Base-by-base conservation (phyloP, 192 early-diverging fungal genomes). In the Podila clonocystis region DNA sequence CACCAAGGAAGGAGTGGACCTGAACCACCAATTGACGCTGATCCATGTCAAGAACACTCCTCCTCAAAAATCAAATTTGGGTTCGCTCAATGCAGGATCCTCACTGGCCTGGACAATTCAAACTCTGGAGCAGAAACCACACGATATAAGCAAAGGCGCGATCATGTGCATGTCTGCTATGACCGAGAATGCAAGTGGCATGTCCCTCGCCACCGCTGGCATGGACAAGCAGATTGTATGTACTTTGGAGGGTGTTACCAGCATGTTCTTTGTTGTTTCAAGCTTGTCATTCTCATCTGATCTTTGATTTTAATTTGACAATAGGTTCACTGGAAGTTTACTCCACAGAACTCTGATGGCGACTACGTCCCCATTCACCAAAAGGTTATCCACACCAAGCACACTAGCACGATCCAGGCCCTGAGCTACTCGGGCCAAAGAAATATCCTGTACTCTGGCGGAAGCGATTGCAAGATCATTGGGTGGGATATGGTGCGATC, bases 191-290 rank as follows among this genome's bases (percentile, higher is more conserved):
- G 20, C 28, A 4, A 59, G 49, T 19, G 71, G 66, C 0, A 52
- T 80, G 33, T 63, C 65, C 20, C 4, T 80, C 17, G 77, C 67
- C 6, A 69, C 77, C 2, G 77, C 70, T 3, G 77, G 58, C 3
- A 8, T 68, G 66, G 77, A 80, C 17, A 80, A 80, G 57, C 70
- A 73, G n/a, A 69, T 80, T 33, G 77, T 80, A 69, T 73, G 71
- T 61, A 9, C 49, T 9, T 9, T 36, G 34, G 4, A 28, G 45
- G 5, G 17, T 24, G 36, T 58, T 57, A 55, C 22, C 8, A 3
- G 12, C n/a, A 55, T 0, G 52, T 17, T 55, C 2, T 0, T 30
- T 28, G n/a, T 59, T 24, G 12, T 41, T 22, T 29, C 57, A 26
- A 15, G 19, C n/a, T 55, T 24, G 17, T 50, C 34, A 45, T 65